A percentile compares a stretch with the other conserved stretches of the same genome.
Evolutionary conservation across 257 asterid genomes (phyloP).

Genomic region (Lycium ferocissimum): DNA sequence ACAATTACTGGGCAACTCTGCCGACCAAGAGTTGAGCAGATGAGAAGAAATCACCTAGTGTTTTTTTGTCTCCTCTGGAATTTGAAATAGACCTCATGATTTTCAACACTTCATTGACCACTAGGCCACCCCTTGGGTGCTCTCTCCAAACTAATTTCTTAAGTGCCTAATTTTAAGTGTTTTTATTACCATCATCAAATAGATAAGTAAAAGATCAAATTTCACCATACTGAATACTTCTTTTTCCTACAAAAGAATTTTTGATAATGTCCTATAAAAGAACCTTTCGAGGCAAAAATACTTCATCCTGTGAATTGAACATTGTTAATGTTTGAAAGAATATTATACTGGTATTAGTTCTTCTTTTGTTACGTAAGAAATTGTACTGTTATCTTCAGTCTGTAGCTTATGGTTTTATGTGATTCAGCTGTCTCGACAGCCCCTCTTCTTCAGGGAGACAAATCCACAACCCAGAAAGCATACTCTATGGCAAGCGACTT

Average conservation of each 20-base stretch:
- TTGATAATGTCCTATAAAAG: constrained; percentile 16
- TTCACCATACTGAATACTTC: neutral
- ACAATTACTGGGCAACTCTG: neutral
- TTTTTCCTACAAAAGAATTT: neutral
- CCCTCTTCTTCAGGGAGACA: constrained; percentile 75
- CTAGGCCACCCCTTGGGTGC: neutral
- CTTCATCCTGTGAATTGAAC: constrained; percentile 13
- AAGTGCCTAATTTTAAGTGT: neutral
- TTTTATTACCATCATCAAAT: neutral
- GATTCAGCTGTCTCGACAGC: constrained; percentile 71
- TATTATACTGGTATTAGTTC: neutral
- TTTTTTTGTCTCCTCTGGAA: neutral
- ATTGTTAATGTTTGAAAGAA: constrained; percentile 17
- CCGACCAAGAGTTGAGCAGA: constrained; percentile 15
- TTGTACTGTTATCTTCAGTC: constrained; percentile 23
- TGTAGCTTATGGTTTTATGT: constrained; percentile 25
- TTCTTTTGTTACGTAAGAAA: neutral
- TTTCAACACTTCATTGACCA: neutral
- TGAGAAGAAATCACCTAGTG: neutral
- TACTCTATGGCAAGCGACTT: constrained; percentile 77
- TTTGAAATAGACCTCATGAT: constrained; percentile 1
- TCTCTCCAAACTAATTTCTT: constrained; percentile 9
- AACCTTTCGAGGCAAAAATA: neutral
- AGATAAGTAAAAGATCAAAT: neutral
- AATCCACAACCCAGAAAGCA: constrained; percentile 94